Conservation (phyloP, 805 yeast genomes). For the Ogataea degrootiae region DNA sequence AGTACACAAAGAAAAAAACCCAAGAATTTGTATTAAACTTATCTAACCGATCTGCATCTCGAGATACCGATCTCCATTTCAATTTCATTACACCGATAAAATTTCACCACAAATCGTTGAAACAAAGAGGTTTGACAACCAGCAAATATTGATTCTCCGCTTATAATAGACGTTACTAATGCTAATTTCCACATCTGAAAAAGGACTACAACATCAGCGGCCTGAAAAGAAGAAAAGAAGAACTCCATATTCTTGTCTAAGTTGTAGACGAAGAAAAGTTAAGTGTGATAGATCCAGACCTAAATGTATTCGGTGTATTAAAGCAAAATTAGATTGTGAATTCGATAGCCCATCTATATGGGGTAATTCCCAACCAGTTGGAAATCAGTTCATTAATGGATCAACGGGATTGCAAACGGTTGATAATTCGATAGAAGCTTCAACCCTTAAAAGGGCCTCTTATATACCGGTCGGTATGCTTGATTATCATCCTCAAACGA, state of each 20-base stretch:
- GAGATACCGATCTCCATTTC: too few species aligned
- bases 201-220: too few species aligned
- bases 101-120: too few species aligned
- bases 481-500: not conserved
- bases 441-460: not conserved
- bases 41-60: too few species aligned
- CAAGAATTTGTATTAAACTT: too few species aligned
- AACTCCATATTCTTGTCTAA: slow-evolving; percentile 22
- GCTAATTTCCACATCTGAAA: too few species aligned
- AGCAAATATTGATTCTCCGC: too few species aligned
- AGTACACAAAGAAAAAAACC: too few species aligned
- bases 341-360: slow-evolving; percentile 21
- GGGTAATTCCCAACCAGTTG: not conserved
- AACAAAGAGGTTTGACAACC: too few species aligned
- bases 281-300: slow-evolving; percentile 24
- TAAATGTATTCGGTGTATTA: slow-evolving; percentile 15
- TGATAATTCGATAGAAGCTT: not conserved
- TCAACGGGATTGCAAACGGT: not conserved
- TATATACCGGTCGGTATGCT: not conserved
- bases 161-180: too few species aligned
- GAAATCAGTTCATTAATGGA: not conserved
- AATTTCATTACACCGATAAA: too few species aligned
- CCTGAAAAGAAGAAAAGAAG: slow-evolving; percentile 17
- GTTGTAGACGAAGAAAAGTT: slow-evolving; percentile 20
- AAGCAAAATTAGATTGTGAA: slow-evolving; percentile 12